These are phyloP conservation scores for Fistulina hepatica DNA, from an alignment of 1,284 basidiomycete species.

Conservation along the genomic window DNA sequence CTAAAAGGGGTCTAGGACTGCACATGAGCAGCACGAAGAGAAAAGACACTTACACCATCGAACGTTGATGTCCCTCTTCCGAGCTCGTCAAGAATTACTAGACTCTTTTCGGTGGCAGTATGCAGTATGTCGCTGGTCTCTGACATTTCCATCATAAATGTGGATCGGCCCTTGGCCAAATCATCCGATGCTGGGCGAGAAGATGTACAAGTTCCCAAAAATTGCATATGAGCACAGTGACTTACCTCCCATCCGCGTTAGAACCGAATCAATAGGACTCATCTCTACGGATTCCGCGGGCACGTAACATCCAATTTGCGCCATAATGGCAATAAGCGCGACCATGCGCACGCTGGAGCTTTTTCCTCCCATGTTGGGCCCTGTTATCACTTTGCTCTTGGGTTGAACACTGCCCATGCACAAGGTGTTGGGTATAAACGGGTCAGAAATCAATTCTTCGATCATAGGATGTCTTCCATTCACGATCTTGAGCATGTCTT, in stretches of 20 bases:
- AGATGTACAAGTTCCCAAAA: constrained; percentile 4
- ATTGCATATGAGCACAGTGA: constrained; percentile 1
- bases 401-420: constrained; percentile 43
- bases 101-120: constrained; percentile 56
- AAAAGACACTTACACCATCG: constrained; percentile 52
- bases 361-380: constrained; percentile 78
- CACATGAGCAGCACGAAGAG: background rate
- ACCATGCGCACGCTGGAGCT: constrained; percentile 69
- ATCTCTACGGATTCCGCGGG: constrained; percentile 66
- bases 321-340: constrained; percentile 63
- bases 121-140: constrained; percentile 88
- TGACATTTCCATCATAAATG: constrained; percentile 93
- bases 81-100: constrained; percentile 84
- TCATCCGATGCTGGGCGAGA: constrained; percentile 67
- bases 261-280: constrained; percentile 73
- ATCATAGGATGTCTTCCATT: constrained; percentile 77
- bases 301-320: constrained; percentile 63
- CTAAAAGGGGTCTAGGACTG: constrained; percentile 30
- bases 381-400: constrained; percentile 69
- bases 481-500: constrained; percentile 51
- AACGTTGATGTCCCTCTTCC: constrained; percentile 78
- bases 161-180: constrained; percentile 73
- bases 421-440: constrained; percentile 71
- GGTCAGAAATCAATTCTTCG: constrained; percentile 62
- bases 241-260: constrained; percentile 77